Conservation (phyloP, 2,329 filamentous ascomycete genomes). For the Epichloe brachyelytri region DNA sequence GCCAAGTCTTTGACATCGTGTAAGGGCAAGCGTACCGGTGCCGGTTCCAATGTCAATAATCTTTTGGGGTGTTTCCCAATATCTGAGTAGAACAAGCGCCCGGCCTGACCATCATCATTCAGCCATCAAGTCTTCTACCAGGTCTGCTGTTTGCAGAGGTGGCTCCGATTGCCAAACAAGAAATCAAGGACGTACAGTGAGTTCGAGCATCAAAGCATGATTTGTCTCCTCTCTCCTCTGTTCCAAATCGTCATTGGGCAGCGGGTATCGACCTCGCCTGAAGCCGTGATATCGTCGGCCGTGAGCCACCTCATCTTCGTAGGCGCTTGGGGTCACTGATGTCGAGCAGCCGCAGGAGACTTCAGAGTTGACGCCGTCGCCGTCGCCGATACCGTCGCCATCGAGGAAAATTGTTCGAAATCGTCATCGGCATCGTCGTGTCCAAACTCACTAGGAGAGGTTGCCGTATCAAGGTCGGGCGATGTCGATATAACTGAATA, state of each 20-base stretch:
- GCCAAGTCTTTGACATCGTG: background rate
- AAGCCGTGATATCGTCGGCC: slow-evolving; percentile 31
- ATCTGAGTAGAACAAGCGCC: slow-evolving; percentile 27
- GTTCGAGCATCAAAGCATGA: slow-evolving; percentile 32
- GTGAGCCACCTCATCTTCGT: slow-evolving; percentile 20
- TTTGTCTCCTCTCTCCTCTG: slow-evolving; percentile 32
- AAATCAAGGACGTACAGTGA: slow-evolving; percentile 18
- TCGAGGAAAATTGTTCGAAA: slow-evolving; percentile 15
- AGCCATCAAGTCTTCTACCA: background rate
- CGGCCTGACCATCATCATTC: slow-evolving; percentile 14
- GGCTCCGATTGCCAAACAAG: background rate
- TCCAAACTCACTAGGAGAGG: slow-evolving; percentile 11
- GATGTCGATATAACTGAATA: slow-evolving; percentile 19
- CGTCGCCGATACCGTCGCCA: slow-evolving; percentile 9
- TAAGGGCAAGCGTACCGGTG: slow-evolving; percentile 22
- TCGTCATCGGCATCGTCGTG: slow-evolving; percentile 15
- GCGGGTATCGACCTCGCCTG: slow-evolving; percentile 29
- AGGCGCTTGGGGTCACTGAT: slow-evolving; percentile 21
- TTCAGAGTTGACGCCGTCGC: slow-evolving; percentile 13
- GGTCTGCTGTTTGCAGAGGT: background rate
- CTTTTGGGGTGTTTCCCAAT: slow-evolving; percentile 26
- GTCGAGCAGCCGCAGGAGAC: slow-evolving; percentile 17
- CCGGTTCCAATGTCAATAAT: slow-evolving; percentile 38
- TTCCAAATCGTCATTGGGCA: slow-evolving; percentile 34
- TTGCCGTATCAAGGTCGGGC: slow-evolving; percentile 13